Percentiles rank a stretch among this genome's conserved stretches.
These are phyloP conservation scores for Puccinellia tenuiflora DNA, from an alignment of 176 grass and related monocot species.

Conservation along the genomic window DNA sequence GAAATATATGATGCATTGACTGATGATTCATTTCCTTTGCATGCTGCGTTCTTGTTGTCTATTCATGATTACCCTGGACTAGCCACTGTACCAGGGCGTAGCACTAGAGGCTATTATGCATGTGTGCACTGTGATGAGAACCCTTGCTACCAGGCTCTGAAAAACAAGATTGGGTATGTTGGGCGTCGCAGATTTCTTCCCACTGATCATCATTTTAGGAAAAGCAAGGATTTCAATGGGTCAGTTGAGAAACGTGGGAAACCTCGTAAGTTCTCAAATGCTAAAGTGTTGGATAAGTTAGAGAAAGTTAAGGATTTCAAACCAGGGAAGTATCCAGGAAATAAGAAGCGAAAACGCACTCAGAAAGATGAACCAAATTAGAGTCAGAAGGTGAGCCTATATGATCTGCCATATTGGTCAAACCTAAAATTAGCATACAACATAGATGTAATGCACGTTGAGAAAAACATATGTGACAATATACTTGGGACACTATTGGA, in stretches of 20 bases:
- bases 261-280: not conserved
- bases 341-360: not conserved
- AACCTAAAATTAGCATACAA: slow-evolving; percentile 12
- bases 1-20: not conserved
- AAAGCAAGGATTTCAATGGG: not conserved
- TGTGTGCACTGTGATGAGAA: not conserved
- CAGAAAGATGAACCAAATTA: not conserved
- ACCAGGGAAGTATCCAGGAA: not conserved
- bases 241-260: not conserved
- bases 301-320: not conserved
- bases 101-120: not conserved
- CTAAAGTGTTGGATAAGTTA: not conserved
- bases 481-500: not conserved
- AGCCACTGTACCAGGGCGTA: not conserved
- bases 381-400: slow-evolving; percentile 23
- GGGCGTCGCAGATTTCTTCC: not conserved
- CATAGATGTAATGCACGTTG: slow-evolving; percentile 17
- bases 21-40: not conserved
- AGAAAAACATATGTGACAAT: not conserved
- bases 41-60: not conserved
- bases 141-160: not conserved
- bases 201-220: not conserved
- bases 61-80: not conserved
- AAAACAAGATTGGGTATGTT: not conserved
- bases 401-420: slow-evolving; percentile 22